These are phyloP conservation scores for Tricholoma sp. DNA, from an alignment of 768 basidiomycete genomes.

Conservation along the genomic window DNA sequence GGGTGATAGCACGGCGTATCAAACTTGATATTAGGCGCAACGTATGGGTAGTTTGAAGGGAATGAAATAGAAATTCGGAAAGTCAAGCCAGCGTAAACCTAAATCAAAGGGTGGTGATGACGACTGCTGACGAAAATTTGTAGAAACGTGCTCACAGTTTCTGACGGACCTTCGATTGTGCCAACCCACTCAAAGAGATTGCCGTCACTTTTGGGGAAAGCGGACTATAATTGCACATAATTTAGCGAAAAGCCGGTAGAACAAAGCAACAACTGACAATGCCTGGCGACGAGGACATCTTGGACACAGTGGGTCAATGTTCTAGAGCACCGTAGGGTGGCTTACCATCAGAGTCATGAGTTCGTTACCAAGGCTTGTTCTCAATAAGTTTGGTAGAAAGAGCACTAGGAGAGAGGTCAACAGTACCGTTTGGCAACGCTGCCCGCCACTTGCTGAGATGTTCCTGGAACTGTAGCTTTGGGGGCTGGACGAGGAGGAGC, in stretches of 20 bases:
- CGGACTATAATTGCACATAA: constrained; percentile 49
- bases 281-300: constrained; percentile 86
- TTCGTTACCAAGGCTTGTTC: constrained; percentile 66
- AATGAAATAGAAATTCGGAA: constrained; percentile 85
- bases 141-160: constrained; percentile 49
- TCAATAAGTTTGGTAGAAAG: constrained; percentile 3
- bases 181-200: constrained; percentile 90
- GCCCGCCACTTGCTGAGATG: constrained; percentile 55
- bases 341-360: constrained; percentile 84
- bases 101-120: constrained; percentile 4
- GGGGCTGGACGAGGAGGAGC: constrained; percentile 51
- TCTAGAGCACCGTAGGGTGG: background rate
- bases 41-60: constrained; percentile 86
- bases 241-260: background rate
- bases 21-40: constrained; percentile 80
- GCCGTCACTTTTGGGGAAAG: constrained; percentile 82
- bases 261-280: constrained; percentile 48
- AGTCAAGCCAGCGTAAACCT: constrained; percentile 75
- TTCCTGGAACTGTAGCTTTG: constrained; percentile 52
- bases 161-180: constrained; percentile 77
- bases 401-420: constrained; percentile 5
- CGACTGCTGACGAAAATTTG: background rate
- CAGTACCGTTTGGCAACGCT: constrained; percentile 81
- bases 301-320: constrained; percentile 22
- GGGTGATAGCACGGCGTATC: constrained; percentile 90